A percentile compares a stretch with the other conserved stretches of the same genome.
Conservation (phyloP, 805 yeast species). For the Candida sonorensis region DNA sequence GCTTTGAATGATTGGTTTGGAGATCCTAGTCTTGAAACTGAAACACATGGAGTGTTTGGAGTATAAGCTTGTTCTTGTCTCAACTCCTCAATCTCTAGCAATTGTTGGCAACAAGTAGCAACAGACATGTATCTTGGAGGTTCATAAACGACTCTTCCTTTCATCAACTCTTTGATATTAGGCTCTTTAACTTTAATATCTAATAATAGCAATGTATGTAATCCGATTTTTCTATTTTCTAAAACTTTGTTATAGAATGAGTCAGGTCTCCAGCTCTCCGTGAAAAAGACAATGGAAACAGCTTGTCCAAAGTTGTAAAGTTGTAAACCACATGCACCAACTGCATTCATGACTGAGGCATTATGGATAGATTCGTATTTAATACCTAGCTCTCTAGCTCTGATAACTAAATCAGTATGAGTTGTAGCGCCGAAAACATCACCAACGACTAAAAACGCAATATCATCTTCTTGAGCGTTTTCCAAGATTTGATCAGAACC, state of each 20-base stretch:
- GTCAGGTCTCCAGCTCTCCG: slow-evolving; percentile 95
- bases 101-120: slow-evolving; percentile 80
- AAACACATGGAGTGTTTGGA: slow-evolving; percentile 85
- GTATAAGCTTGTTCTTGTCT: slow-evolving; percentile 77
- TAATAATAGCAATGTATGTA: slow-evolving; percentile 80
- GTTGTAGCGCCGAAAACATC: slow-evolving; percentile 98
- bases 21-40: slow-evolving; percentile 86
- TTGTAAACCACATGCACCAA: slow-evolving; percentile 96
- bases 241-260: slow-evolving; percentile 82
- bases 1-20: slow-evolving; percentile 79
- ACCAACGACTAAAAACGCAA: slow-evolving; percentile 94
- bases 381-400: slow-evolving; percentile 83
- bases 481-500: slow-evolving; percentile 79
- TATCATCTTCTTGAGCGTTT: slow-evolving; percentile 71
- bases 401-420: slow-evolving; percentile 85
- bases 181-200: slow-evolving; percentile 98
- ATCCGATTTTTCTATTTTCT: slow-evolving; percentile 86
- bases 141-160: slow-evolving; percentile 87
- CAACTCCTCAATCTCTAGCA: slow-evolving; percentile 78
- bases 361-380: slow-evolving; percentile 81
- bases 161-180: slow-evolving; percentile 86
- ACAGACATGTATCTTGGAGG: slow-evolving; percentile 97
- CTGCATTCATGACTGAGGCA: slow-evolving; percentile 97
- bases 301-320: slow-evolving; percentile 95
- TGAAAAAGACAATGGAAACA: slow-evolving; percentile 92